These are phyloP conservation scores for Fusarium begoniae DNA, from an alignment of 2,329 filamentous ascomycete genomes.

Conservation along the genomic window DNA sequence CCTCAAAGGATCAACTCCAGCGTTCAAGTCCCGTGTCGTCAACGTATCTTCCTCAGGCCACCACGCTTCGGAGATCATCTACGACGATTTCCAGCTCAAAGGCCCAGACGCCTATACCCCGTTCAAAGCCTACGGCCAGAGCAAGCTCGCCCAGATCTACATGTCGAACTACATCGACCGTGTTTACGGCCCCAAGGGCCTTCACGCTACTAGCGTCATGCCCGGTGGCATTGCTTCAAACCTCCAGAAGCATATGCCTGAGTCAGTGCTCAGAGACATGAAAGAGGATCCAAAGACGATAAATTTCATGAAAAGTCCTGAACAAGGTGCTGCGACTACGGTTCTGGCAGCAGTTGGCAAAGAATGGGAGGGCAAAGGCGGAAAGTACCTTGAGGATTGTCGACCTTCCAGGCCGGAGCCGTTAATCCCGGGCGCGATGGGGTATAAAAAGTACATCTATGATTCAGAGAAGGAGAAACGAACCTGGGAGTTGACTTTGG, in stretches of 20 bases:
- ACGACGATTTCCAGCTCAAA: constrained; percentile 24
- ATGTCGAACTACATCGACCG: constrained; percentile 37
- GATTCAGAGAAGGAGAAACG: background rate
- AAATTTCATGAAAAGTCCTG: background rate
- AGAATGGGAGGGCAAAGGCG: background rate
- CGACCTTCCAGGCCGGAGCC: background rate
- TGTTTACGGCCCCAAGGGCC: background rate
- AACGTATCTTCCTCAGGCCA: constrained; percentile 56
- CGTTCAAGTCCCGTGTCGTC: constrained; percentile 58
- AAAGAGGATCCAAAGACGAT: background rate
- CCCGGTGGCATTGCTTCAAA: constrained; percentile 9
- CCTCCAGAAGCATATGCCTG: background rate
- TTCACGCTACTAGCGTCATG: constrained; percentile 31
- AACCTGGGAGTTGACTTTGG: background rate
- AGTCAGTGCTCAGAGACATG: background rate
- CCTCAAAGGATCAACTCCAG: constrained; percentile 49
- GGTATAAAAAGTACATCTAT: background rate
- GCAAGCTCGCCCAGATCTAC: constrained; percentile 34
- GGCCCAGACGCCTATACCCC: constrained; percentile 9
- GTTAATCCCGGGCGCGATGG: background rate
- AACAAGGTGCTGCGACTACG: background rate
- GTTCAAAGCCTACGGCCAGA: constrained; percentile 26
- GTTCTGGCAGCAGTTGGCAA: background rate
- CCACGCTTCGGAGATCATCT: background rate
- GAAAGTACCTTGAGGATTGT: background rate